Evolutionary conservation across 148 eudicot genomes (phyloP).

Genomic region (Pouteria glomerata): DNA sequence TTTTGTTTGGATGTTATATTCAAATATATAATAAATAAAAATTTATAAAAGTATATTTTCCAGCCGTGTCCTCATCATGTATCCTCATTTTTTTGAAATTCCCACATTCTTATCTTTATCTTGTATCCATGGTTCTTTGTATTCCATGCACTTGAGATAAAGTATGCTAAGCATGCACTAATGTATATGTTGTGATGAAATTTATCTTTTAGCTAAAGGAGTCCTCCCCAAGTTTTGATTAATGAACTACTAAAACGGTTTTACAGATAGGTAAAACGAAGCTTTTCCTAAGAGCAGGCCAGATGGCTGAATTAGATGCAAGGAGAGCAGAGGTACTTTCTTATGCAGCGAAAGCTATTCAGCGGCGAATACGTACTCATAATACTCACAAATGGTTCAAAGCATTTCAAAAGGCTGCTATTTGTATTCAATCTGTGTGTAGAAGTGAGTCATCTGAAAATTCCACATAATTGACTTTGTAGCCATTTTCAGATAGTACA

Average conservation of each 20-base stretch:
- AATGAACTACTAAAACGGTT: slow-evolving; percentile 4
- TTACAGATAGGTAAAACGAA: slow-evolving; percentile 90
- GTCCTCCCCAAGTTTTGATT: not conserved
- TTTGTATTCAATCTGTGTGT: slow-evolving; percentile 55
- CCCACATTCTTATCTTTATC: no score
- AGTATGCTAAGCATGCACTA: slow-evolving; percentile 9
- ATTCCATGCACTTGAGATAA: slow-evolving; percentile 16
- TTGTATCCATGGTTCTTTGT: no score
- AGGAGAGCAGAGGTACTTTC: slow-evolving; percentile 80
- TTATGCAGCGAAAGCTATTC: slow-evolving; percentile 78
- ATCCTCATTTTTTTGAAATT: no score
- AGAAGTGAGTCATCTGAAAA: slow-evolving; percentile 47
- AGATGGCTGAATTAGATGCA: slow-evolving; percentile 99
- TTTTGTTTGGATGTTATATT: no score
- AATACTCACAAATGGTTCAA: slow-evolving; percentile 68
- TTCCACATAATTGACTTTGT: slow-evolving; percentile 4
- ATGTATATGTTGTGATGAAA: not conserved
- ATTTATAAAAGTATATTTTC: no score
- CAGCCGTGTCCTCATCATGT: no score
- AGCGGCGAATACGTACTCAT: slow-evolving; percentile 71
- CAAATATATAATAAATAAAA: no score
- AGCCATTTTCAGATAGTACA: not conserved
- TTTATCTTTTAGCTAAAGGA: not conserved
- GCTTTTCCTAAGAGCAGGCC: slow-evolving; percentile 96
- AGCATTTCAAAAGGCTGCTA: slow-evolving; percentile 50